Base-by-base conservation (phyloP, 169 alveolate species). In the Pseudocohnilembus persalinus region DNA sequence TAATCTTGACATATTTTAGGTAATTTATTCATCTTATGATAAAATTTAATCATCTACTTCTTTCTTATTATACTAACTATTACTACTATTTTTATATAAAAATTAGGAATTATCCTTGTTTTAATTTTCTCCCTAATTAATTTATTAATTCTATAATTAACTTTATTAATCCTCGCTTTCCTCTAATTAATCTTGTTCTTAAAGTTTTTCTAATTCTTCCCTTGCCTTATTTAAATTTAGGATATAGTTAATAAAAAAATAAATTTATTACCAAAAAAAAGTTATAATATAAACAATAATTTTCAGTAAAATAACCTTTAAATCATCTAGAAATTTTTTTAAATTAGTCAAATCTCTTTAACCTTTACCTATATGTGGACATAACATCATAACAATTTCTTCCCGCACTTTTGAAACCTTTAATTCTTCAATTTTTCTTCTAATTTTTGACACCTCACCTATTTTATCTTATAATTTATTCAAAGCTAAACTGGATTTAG, bases 321-420 rank as follows among this genome's bases (percentile, higher is more conserved):
- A 68, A 31, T 74, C 75, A 29, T 86, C 82, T 30, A 86, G 72
- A 80, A 80, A 86, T 80, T 86, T 73, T 32, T 80, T 76, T 1
- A 86, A 65, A 30, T 85, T 74, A 0, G 31, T 79, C 20, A 35
- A 80, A 28, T 86, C 90, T 26, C 64, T 68, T 33, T 86, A 63
- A 24, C 87, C 87, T 26, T 86, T 86, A 27, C 90, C 90, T 80
- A 74, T 80, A 31, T 86, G 80, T 16, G 90, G 83, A 76, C 90
- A 86, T 83, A 86, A 73, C 6, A 86, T 86, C 29, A 86, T 34
- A 63, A 80, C 81, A 0, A 86, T 86, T 63, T 86, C 90, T 29
- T 86, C 86, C 34, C 83, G 64, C 0, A 81, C 87, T 64, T 82
- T 80, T 81, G 79, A 80, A 0, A 86, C 75, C 64, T 86, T 86